Evolutionary conservation across 441 rosid species (phyloP), one percentile per base, ranked within the genome.

Genomic region (Populus hybrid): DNA sequence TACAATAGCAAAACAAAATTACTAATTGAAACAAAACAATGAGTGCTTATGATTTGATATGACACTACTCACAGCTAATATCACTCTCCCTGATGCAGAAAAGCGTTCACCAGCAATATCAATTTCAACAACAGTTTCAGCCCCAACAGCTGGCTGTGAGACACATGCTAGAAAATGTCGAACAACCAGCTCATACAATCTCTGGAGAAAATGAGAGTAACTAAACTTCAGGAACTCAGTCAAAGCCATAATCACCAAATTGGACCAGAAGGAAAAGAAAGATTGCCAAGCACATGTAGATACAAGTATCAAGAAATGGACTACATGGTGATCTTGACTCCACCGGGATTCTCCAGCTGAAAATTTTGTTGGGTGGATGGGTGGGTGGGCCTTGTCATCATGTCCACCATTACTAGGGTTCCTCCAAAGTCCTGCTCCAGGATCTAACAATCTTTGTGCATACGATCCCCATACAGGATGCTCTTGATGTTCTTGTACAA

Each of bases 381-480:
- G 99, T 74, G 99, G 99, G 79, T 95, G 98, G 63, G 99, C 99
- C 86, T 95, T 94, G 87, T 95, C 99, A 80, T 95, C 99, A 80
- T 91, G 99, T 69, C 99, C 99, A 80, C 98, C 99, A 82, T 82
- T 88, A 74, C 94, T 79, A 71, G 99, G 99, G 84, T 90, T 94
- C 90, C 94, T 91, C 99, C 99, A 95, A 33, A 94, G 92, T 33
- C 92, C 90, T 69, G 88, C 81, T 84, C 78, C 93, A 67, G 94
- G 90, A 74, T 94, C 95, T 75, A 92, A 79, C 82, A 95, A 81
- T 68, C 90, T 83, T 78, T 89, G 95, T 76, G 97, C 97, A 85
- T 95, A 95, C 68, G 90, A 78, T 79, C 98, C 99, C 99, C 99
- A 95, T 65, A 78, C 83, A 85, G 95, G 95, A 85, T 95, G 97